Conservation (phyloP, 192 early-diverging fungal species). For the Lobosporangium transversale region DNA sequence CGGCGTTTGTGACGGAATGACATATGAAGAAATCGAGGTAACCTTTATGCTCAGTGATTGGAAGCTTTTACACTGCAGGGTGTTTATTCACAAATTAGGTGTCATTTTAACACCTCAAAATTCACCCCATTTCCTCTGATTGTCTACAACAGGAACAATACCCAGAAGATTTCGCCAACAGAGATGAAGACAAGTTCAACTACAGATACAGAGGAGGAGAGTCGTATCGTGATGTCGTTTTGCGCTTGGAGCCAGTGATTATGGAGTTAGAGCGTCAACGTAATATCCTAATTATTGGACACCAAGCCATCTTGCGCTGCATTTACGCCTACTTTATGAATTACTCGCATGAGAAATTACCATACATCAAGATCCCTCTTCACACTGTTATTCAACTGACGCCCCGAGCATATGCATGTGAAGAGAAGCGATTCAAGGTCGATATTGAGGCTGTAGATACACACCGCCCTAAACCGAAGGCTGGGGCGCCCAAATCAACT, state of each 20-base stretch:
- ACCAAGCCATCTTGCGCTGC: constrained; percentile 97
- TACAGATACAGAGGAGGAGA: constrained; percentile 87
- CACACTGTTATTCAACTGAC: constrained; percentile 98
- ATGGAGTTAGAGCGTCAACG: constrained; percentile 99
- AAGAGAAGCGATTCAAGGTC: constrained; percentile 92
- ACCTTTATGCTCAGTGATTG: too few species aligned
- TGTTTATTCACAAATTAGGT: too few species aligned
- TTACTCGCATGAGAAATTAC: constrained; percentile 92
- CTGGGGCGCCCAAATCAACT: constrained; percentile 8
- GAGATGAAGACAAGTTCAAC: constrained; percentile 97
- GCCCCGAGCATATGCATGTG: constrained; percentile 95
- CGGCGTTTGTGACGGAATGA: constrained; percentile 97
- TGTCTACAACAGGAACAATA: constrained; percentile 66
- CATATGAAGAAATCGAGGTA: constrained; percentile 97
- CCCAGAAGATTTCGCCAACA: constrained; percentile 93
- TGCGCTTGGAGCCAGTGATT: constrained; percentile 97
- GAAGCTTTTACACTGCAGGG: too few species aligned
- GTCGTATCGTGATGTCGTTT: constrained; percentile 96
- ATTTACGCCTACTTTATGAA: constrained; percentile 99
- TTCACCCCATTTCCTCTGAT: too few species aligned
- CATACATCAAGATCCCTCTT: constrained; percentile 98
- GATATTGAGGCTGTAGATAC: constrained; percentile 99
- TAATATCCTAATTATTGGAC: constrained; percentile 95
- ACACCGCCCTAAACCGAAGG: constrained; percentile 79
- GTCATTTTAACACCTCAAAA: background rate